These are phyloP conservation scores for Monosporascus sp. DNA, from an alignment of 2,329 filamentous ascomycete genomes.

Conservation along the genomic window DNA sequence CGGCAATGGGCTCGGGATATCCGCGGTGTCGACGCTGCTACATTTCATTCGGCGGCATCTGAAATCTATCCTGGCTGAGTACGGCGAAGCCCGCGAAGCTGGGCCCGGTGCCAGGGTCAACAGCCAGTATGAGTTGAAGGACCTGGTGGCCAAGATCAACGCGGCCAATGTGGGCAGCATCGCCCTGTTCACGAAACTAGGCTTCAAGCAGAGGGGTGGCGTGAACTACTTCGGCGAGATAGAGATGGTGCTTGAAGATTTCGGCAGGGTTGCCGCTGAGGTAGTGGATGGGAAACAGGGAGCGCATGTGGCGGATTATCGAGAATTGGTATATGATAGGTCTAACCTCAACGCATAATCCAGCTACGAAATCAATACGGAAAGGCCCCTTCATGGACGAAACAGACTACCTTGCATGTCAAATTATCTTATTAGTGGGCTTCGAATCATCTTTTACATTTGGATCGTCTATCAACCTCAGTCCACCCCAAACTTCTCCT, in stretches of 20 bases:
- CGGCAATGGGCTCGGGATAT: slow-evolving; percentile 18
- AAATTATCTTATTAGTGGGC: too few species aligned
- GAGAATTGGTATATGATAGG: slow-evolving; percentile 10
- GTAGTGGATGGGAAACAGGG: neutral
- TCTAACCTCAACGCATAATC: neutral
- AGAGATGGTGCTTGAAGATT: slow-evolving; percentile 38
- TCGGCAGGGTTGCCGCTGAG: slow-evolving; percentile 8
- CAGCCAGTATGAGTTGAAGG: slow-evolving; percentile 30
- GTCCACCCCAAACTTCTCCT: slow-evolving; percentile 37
- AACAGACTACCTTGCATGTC: too few species aligned
- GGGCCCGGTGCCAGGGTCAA: slow-evolving; percentile 2
- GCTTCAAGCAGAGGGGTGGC: slow-evolving; percentile 45
- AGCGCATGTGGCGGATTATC: slow-evolving; percentile 4
- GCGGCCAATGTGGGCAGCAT: slow-evolving; percentile 48
- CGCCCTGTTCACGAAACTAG: slow-evolving; percentile 45
- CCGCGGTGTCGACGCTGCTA: slow-evolving; percentile 62
- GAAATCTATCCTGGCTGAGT: slow-evolving; percentile 52
- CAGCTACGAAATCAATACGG: too few species aligned
- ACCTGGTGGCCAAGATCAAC: slow-evolving; percentile 55
- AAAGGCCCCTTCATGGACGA: too few species aligned
- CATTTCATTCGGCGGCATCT: slow-evolving; percentile 57
- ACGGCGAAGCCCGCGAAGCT: slow-evolving; percentile 18
- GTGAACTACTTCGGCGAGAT: slow-evolving; percentile 59
- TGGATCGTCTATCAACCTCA: neutral
- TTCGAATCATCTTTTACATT: too few species aligned